Percentiles rank a stretch among this genome's conserved stretches.
Conservation (phyloP, 179 eudicot species). For the Patellifolia procumbens region DNA sequence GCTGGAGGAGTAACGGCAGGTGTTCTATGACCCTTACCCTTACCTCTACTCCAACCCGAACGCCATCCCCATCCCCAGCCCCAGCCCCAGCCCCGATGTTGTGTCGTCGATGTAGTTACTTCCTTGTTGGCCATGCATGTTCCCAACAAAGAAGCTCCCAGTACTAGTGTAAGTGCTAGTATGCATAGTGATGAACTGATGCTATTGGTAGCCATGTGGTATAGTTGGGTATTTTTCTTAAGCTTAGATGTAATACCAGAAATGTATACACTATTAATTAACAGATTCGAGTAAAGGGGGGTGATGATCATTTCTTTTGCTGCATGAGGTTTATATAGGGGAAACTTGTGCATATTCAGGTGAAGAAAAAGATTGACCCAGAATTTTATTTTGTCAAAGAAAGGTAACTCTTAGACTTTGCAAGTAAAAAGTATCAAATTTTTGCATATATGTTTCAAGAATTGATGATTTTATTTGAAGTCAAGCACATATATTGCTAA, state of each 20-base stretch:
- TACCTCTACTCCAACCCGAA: not conserved
- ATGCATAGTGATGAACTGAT: not conserved
- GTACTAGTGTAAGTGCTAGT: not conserved
- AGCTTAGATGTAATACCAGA: not conserved
- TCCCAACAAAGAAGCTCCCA: constrained; percentile 12
- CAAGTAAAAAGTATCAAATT: not conserved
- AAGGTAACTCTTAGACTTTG: not conserved
- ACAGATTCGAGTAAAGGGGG: not conserved
- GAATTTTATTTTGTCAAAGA: not conserved
- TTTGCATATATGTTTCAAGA: not conserved
- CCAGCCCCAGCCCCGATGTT: not conserved
- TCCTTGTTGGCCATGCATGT: constrained; percentile 21
- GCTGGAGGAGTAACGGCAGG: not conserved
- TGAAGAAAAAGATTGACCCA: not conserved
- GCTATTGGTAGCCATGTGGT: no score
- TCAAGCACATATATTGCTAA: not conserved
- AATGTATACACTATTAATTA: not conserved
- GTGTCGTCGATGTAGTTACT: not conserved
- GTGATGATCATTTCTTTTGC: not conserved
- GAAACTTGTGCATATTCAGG: not conserved
- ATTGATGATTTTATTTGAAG: not conserved
- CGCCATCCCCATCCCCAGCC: not conserved
- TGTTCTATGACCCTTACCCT: not conserved
- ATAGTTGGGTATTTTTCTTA: not conserved
- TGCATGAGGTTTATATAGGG: constrained; percentile 18